Percentiles rank a stretch among this genome's conserved stretches.
Conservation (phyloP, 108 stramenopile species). For the Cyclotella choctawhatcheeana region DNA sequence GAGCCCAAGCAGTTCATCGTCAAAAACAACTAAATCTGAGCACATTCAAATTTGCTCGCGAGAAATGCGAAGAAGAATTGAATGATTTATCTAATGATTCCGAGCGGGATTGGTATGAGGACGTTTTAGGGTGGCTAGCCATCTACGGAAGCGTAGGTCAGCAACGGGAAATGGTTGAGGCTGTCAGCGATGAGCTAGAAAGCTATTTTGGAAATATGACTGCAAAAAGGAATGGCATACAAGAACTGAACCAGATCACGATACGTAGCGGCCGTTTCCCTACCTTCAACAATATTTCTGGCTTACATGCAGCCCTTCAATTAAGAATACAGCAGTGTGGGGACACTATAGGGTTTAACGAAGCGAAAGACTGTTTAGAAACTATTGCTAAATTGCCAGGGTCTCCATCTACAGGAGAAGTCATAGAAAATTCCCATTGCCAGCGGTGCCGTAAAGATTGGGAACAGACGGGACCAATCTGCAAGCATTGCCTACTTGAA, state of each 20-base stretch:
- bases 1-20: neutral
- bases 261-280: slow-evolving; percentile 49
- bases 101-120: slow-evolving; percentile 60
- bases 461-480: slow-evolving; percentile 58
- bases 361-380: neutral
- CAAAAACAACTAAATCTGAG: neutral
- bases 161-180: slow-evolving; percentile 45
- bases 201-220: slow-evolving; percentile 19
- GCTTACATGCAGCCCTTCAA: slow-evolving; percentile 46
- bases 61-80: neutral
- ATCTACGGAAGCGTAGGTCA: slow-evolving; percentile 41
- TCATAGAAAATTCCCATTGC: slow-evolving; percentile 61
- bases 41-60: neutral
- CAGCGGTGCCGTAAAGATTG: slow-evolving; percentile 58
- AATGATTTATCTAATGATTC: neutral
- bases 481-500: slow-evolving; percentile 51
- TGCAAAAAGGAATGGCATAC: neutral
- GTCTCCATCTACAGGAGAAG: slow-evolving; percentile 25
- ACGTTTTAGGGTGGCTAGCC: slow-evolving; percentile 40
- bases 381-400: neutral
- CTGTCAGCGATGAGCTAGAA: slow-evolving; percentile 41
- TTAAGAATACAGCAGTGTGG: slow-evolving; percentile 37
- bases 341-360: slow-evolving; percentile 12
- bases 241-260: slow-evolving; percentile 8
- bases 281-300: slow-evolving; percentile 43